Base-by-base conservation (phyloP, 2,329 filamentous ascomycete genomes). In the Stachybotrys echinatus region DNA sequence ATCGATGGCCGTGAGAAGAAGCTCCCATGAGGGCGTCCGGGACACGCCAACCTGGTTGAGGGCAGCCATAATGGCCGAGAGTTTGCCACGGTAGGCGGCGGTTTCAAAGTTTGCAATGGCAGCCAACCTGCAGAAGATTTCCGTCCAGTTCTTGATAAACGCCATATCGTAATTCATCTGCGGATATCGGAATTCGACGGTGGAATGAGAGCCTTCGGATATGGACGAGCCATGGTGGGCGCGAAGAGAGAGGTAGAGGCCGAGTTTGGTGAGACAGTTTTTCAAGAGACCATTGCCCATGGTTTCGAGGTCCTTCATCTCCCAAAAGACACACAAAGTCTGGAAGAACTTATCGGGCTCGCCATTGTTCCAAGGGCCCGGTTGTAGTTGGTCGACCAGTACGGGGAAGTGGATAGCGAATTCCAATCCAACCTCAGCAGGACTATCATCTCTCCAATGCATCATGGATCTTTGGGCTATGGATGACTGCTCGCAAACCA, bases 91-190 rank as follows among this genome's bases (percentile, higher is more conserved):
- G 14, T 34, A 34, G 10, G 27, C 10, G 14, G 14, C 27, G 14
- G 27, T 14, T 8, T 50, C 45, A 0, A 51, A 27, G 8, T 50
- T 53, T 0, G 57, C 59, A 23, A 64, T 42, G 3, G 54, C 27
- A 0, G 55, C 51, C 12, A 63, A 49, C 2, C 48, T 46, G 2
- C 50, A 43, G 2, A 54, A 45, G 8, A 64, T 22, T 12, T 59
- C 54, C 0, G 44, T 44, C 61, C 61, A 64, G 37, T 54, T 56
- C 1, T 48, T 48, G 2, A 64, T 39, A 7, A 60, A 53, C 7
- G 17, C 43, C 4, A 49, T 46, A 21, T 62, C 55, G 38, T 64
- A 64, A 12, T 53, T 59, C 55, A 58, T 58, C n/a, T 61, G 60
- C 1, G 59, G 49, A 6, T 64, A 59, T 0, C 56, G 51, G 23